Evolutionary conservation across 495 filamentous ascomycete genomes (phyloP).

Genomic region (Bacidia gigantensis): DNA sequence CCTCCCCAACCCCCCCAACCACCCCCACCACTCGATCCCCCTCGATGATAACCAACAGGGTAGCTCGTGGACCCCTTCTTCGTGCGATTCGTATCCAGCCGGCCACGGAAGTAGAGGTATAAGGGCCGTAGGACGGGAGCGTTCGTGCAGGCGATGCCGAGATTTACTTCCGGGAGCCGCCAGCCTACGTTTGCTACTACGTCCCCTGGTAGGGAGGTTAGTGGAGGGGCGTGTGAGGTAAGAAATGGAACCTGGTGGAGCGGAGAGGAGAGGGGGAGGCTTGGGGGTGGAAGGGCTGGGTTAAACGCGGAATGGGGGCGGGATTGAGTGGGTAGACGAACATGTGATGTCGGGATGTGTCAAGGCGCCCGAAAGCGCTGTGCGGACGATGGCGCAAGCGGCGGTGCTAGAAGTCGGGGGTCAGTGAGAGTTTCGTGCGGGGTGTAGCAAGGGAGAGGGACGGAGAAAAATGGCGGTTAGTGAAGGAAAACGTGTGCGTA

Average conservation of each 20-base stretch:
- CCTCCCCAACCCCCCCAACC: too few species aligned
- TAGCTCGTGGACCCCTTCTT: neutral
- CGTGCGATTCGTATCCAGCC: constrained; percentile 4
- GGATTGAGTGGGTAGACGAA: too few species aligned
- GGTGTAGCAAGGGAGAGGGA: too few species aligned
- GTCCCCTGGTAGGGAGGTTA: too few species aligned
- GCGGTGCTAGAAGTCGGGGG: too few species aligned
- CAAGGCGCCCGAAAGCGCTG: constrained; percentile 7
- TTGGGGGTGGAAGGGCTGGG: too few species aligned
- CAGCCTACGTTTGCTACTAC: constrained; percentile 12
- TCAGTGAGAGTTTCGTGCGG: too few species aligned
- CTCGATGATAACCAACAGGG: neutral
- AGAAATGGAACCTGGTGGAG: too few species aligned
- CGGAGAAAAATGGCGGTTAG: neutral
- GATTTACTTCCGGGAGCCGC: constrained; percentile 17
- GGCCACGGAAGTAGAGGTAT: constrained; percentile 13
- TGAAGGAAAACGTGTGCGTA: constrained; percentile 16
- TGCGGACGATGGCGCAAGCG: constrained; percentile 12
- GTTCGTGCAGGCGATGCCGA: constrained; percentile 18
- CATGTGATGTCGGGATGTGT: constrained; percentile 5
- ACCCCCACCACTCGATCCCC: too few species aligned
- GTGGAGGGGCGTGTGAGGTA: too few species aligned
- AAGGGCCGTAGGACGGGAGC: constrained; percentile 15
- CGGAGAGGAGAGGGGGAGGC: too few species aligned
- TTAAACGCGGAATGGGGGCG: neutral